Evolutionary conservation across 2,329 filamentous ascomycete genomes (phyloP).

Genomic region (Ophiosphaerella korrae): DNA sequence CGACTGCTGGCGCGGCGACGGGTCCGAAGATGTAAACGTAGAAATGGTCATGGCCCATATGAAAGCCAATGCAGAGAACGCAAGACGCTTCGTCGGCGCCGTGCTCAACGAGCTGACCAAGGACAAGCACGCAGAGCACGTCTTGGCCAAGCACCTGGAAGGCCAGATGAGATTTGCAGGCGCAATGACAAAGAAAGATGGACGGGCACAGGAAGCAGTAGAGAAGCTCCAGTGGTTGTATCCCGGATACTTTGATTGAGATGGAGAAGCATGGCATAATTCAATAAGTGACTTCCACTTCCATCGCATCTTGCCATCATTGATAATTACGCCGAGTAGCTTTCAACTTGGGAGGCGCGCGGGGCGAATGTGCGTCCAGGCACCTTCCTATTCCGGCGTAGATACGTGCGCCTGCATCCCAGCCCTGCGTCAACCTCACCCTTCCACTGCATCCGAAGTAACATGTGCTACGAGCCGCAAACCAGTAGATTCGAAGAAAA

Average conservation of each 20-base stretch:
- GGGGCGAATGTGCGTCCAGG: constrained; percentile 7
- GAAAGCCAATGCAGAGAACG: constrained; percentile 89
- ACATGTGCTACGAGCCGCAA: constrained; percentile 1
- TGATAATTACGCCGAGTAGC: constrained; percentile 7
- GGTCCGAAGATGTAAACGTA: constrained; percentile 79
- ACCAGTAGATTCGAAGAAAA: too few relatives aligned
- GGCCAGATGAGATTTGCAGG: constrained; percentile 78
- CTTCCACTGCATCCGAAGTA: background rate
- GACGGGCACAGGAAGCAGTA: constrained; percentile 73
- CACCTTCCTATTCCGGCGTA: constrained; percentile 26
- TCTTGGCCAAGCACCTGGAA: constrained; percentile 80
- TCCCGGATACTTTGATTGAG: constrained; percentile 71
- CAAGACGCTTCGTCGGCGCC: constrained; percentile 79
- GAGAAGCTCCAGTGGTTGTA: constrained; percentile 87
- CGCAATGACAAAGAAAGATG: constrained; percentile 79
- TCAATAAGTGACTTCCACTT: constrained; percentile 3
- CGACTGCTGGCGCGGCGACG: constrained; percentile 90
- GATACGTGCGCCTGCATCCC: constrained; percentile 7
- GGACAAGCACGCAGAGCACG: constrained; percentile 74
- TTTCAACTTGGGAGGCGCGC: background rate
- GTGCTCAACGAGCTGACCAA: constrained; percentile 85
- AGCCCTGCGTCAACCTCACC: background rate
- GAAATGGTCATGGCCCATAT: constrained; percentile 98
- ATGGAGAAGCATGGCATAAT: background rate
- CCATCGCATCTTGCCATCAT: constrained; percentile 22